phyloP scores from a whole-genome alignment of 192 early-diverging fungal species.

The Paraglomus brasilianum region DNA sequence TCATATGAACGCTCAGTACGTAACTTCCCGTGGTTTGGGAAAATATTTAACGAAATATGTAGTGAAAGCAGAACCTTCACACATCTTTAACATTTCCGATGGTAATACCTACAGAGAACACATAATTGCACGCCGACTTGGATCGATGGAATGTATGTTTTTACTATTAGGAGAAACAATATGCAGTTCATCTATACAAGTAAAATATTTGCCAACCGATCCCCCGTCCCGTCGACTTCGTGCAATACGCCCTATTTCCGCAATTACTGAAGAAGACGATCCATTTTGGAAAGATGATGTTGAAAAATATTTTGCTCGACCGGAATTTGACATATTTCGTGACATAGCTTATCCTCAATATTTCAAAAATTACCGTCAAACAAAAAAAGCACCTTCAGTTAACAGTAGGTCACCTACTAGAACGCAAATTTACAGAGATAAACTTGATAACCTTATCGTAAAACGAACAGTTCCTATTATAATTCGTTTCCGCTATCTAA shows the following conservation, averaged over 20 bases:
- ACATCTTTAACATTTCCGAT: no score
- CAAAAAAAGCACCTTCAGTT: not conserved
- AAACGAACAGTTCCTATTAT: not conserved
- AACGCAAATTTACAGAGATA: not conserved
- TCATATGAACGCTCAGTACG: not conserved
- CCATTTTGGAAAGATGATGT: not conserved
- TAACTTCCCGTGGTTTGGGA: not conserved
- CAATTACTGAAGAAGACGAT: not conserved
- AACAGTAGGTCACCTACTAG: no score
- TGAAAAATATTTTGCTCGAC: slow-evolving; percentile 15
- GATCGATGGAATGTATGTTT: not conserved
- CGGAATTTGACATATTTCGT: not conserved
- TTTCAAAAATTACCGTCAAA: not conserved
- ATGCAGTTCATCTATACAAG: not conserved
- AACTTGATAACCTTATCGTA: not conserved
- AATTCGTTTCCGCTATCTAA: not conserved
- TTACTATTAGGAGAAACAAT: not conserved
- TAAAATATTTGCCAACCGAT: not conserved
- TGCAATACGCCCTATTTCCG: not conserved
- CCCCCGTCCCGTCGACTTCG: not conserved
- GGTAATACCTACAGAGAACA: not conserved
- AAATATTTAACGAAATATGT: not conserved
- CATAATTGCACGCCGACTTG: not conserved
- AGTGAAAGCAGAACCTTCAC: not conserved
- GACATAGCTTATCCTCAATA: not conserved